Conservation (phyloP, 2,329 filamentous ascomycete species). For the Remersonia thermophila region DNA sequence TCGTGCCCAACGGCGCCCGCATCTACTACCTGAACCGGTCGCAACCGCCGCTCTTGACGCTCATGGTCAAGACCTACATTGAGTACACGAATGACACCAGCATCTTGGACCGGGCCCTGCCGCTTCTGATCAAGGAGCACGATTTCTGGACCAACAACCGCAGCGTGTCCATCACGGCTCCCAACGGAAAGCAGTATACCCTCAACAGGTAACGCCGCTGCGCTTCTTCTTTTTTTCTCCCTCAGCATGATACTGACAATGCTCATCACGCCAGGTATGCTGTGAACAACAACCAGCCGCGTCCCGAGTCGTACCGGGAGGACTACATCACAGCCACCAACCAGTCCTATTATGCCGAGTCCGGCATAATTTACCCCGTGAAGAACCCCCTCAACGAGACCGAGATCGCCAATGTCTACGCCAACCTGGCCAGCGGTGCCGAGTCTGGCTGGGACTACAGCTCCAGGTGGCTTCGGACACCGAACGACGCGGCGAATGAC, state of each 20-base stretch:
- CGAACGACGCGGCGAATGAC: conserved; percentile 44
- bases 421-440: conserved; percentile 51
- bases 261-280: conserved; percentile 33
- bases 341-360: conserved; percentile 45
- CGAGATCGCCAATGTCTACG: conserved; percentile 41
- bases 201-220: conserved; percentile 40
- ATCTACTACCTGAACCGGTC: conserved; percentile 57
- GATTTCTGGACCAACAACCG: conserved; percentile 51
- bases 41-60: conserved; percentile 52
- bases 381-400: conserved; percentile 36
- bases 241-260: not conserved
- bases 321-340: conserved; percentile 57
- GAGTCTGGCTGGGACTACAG: conserved; percentile 56
- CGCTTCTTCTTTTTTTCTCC: too few relatives aligned
- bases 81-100: conserved; percentile 52
- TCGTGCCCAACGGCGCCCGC: conserved; percentile 56
- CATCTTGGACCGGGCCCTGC: conserved; percentile 47
- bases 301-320: conserved; percentile 55
- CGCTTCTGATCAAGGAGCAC: conserved; percentile 51
- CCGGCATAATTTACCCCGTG: conserved; percentile 47
- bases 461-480: conserved; percentile 44
- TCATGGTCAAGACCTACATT: conserved; percentile 54
- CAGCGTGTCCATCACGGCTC: conserved; percentile 37
- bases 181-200: conserved; percentile 34
- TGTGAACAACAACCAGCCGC: conserved; percentile 51